Conservation (phyloP, 306 rosid species). For the Cucurbita argyrosperma region DNA sequence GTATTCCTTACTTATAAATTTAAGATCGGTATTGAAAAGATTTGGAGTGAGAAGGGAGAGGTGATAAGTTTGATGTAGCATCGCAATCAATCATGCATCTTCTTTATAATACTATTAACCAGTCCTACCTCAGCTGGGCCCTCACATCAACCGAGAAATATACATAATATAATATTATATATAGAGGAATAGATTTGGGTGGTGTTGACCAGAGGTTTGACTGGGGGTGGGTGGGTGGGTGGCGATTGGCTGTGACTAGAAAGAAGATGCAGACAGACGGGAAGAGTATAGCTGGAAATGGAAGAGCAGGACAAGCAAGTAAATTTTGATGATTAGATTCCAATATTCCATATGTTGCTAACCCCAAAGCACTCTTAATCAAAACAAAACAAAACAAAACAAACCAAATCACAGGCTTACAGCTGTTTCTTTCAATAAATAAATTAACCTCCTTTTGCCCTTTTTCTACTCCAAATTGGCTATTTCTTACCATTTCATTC, state of each 20-base stretch:
- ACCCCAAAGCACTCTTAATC: constrained; percentile 7
- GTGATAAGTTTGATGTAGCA: constrained; percentile 30
- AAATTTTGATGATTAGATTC: constrained; percentile 88
- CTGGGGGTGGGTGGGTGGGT: constrained; percentile 22
- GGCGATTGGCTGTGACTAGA: constrained; percentile 5
- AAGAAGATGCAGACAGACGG: constrained; percentile 11
- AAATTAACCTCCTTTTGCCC: not conserved
- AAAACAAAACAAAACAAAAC: not conserved
- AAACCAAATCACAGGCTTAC: not conserved
- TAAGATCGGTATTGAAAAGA: not conserved
- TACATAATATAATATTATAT: no score
- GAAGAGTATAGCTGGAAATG: constrained; percentile 64
- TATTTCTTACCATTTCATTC: no score
- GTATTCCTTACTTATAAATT: no score
- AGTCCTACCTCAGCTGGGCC: constrained; percentile 6
- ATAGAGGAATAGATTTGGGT: not conserved
- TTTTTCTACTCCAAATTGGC: no score
- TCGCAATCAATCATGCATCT: constrained; percentile 23
- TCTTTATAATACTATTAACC: constrained; percentile 8
- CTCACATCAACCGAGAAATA: not conserved
- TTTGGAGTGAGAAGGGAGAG: not conserved
- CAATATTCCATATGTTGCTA: constrained; percentile 63
- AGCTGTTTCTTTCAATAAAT: not conserved
- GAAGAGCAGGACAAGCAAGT: constrained; percentile 73
- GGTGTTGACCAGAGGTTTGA: constrained; percentile 30